Base-by-base conservation (phyloP, 805 yeast species). In the Starmerella potacharoeniae region DNA sequence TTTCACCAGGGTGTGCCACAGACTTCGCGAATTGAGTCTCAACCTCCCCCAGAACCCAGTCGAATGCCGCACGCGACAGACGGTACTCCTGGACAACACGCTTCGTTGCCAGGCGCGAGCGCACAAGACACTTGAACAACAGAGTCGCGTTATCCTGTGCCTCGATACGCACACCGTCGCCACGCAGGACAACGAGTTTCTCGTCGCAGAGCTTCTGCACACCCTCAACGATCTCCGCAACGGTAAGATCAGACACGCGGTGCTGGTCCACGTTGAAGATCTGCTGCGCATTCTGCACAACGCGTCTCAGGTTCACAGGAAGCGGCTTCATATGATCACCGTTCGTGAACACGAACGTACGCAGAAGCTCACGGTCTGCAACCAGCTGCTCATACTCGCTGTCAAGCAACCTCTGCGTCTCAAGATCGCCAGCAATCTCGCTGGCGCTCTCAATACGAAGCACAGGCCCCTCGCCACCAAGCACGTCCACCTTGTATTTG, bases 311-410 rank as follows among this genome's bases (percentile, higher is more conserved):
- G 67, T 95, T 93, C 30, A 93, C 97, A 34, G 99, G 99, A 62
- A 95, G 76, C 55, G 97, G 97, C 97, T 97, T 91, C 69, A 84
- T 86, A 65, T 81, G 83, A 68, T 93, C 99, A 75, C 98, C 98
- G 64, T 85, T 88, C 49, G 84, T 78, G 74, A 95, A 95, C 45
- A 91, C 87, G 31, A 76, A 78, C 29, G 77, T 78, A 72, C 98
- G 82, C 68, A 95, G 74, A 64, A 83, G 82, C 29, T 71, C 71
- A 72, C 99, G 86, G 65, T 93, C 99, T 17, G 74, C 74, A 41
- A 76, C 66, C 58, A 93, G 77, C 65, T 88, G 96, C 42, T 77
- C 76, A 68, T 81, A 93, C 71, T 93, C 99, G 60, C 76, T 82
- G 67, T 93, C 97, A 60, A 93, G 74, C 14, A 83, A 65, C 56